Base-by-base conservation (phyloP, 2,329 filamentous ascomycete species). In the Clarireedia sp. region DNA sequence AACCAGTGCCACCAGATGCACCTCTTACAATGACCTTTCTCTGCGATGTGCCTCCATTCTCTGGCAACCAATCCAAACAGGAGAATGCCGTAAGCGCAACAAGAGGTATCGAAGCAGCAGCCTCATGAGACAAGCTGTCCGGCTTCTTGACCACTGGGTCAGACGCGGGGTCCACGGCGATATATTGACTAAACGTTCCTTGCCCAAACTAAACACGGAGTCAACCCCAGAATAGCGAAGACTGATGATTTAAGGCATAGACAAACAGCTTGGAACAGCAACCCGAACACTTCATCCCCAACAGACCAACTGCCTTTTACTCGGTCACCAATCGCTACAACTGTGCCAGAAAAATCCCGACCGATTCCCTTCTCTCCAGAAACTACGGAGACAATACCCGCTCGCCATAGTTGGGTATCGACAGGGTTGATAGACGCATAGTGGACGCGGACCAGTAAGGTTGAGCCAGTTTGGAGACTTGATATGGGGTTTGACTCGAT, bases 31-130 rank as follows among this genome's bases (percentile, higher is more conserved):
- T 58, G 0, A 68, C 60, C 49, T 47, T 62, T 43, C 62, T 61
- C 19, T 62, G 63, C 17, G 50, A 38, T 14, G 17, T n/a, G 21
- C 26, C 16, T 12, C 48, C 45, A 36, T 49, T 26, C 16, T 54
- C 46, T 24, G 63, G 65, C n/a, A 67, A 53, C 64, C 63, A 67
- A 33, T 62, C 60, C 21, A 68, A 54, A 51, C 64, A 64, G 10
- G 64, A 55, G 23, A 74, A 66, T 1, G 72, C 71, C 14, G 74
- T 75, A 51, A 74, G 59, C 7, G 67, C 69, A 10, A 72, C 72
- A n/a, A 76, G 62, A 8, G 74, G 73, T 19, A 76, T 68, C 0
- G 72, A 72, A 12, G 73, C 72, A 24, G 74, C 74, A 36, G 74
- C 70, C 26, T 68, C 67, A 54, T 75, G 74, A 1, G 71, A 71